Evolutionary conservation across 106 monocot genomes (phyloP).

Genomic region (Dendrobium officinale): DNA sequence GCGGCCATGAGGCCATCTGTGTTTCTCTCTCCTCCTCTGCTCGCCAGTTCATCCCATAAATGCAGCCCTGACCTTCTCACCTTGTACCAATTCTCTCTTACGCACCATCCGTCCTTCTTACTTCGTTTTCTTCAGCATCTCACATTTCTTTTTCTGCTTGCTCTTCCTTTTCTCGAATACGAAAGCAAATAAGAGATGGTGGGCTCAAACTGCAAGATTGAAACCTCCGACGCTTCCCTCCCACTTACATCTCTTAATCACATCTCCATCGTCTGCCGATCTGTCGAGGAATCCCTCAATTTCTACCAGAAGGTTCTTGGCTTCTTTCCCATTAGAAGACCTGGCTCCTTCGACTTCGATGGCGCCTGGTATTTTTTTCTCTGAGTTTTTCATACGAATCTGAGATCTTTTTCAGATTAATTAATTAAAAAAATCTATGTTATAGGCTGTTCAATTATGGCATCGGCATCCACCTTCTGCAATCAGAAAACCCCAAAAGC

Average conservation of each 20-base stretch:
- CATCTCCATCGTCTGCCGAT: slow-evolving; percentile 67
- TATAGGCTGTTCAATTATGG: slow-evolving; percentile 35
- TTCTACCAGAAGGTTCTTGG: slow-evolving; percentile 89
- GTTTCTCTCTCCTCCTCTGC: too few relatives aligned
- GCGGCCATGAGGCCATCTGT: too few relatives aligned
- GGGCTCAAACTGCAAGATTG: too few relatives aligned
- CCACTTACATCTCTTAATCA: slow-evolving; percentile 77
- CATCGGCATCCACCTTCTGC: slow-evolving; percentile 35
- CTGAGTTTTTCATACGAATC: neutral
- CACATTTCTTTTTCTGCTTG: too few relatives aligned
- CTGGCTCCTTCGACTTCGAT: slow-evolving; percentile 68
- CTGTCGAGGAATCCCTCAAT: slow-evolving; percentile 44
- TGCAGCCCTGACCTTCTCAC: too few relatives aligned
- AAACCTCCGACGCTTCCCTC: slow-evolving; percentile 11
- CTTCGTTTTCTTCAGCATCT: too few relatives aligned
- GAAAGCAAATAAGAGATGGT: too few relatives aligned
- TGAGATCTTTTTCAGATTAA: neutral
- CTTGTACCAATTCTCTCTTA: too few relatives aligned
- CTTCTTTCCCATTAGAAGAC: slow-evolving; percentile 62
- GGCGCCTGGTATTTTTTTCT: slow-evolving; percentile 62
- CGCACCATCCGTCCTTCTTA: too few relatives aligned
- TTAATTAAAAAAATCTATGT: neutral
- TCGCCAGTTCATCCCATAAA: too few relatives aligned
- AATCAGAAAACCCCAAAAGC: slow-evolving; percentile 9
- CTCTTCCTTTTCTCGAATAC: too few relatives aligned